Evolutionary conservation across 345 rosid species (phyloP).

Genomic region (Heritiera fomes): DNA sequence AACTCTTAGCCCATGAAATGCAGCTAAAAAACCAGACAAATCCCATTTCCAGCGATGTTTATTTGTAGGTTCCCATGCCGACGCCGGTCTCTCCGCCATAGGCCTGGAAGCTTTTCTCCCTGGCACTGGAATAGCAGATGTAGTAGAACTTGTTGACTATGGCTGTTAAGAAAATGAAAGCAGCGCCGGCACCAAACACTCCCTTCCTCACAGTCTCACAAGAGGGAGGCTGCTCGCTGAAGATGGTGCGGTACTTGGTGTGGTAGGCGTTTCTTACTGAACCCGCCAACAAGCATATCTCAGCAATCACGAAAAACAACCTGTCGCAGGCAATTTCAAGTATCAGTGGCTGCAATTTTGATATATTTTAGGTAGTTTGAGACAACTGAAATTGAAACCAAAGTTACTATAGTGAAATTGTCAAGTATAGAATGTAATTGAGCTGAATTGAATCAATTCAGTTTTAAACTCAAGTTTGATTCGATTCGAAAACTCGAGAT

Average conservation of each 20-base stretch:
- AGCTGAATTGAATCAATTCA: too few species aligned
- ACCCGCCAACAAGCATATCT: conserved; percentile 81
- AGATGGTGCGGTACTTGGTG: conserved; percentile 74
- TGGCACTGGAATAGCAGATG: conserved; percentile 64
- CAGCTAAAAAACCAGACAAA: conserved; percentile 12
- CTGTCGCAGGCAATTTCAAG: conserved; percentile 36
- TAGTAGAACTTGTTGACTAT: conserved; percentile 81
- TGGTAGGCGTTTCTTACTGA: conserved; percentile 88
- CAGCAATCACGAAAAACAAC: conserved; percentile 84
- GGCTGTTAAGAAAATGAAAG: conserved; percentile 71
- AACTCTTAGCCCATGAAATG: conserved; percentile 23
- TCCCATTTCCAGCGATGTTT: conserved; percentile 17
- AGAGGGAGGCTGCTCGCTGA: conserved; percentile 60
- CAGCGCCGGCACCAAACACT: conserved; percentile 90
- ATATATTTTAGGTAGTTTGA: too few species aligned
- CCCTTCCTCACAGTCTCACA: conserved; percentile 88
- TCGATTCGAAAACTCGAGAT: too few species aligned
- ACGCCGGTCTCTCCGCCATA: conserved; percentile 52
- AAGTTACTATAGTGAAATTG: neutral
- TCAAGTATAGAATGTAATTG: neutral
- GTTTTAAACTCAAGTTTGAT: too few species aligned
- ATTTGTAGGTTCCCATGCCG: conserved; percentile 67
- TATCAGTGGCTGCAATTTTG: neutral
- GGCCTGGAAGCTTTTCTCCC: conserved; percentile 50
- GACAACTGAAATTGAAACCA: too few species aligned